These are phyloP conservation scores for Microcyclosporella mali DNA, from an alignment of 2,329 filamentous ascomycete species.

Conservation along the genomic window DNA sequence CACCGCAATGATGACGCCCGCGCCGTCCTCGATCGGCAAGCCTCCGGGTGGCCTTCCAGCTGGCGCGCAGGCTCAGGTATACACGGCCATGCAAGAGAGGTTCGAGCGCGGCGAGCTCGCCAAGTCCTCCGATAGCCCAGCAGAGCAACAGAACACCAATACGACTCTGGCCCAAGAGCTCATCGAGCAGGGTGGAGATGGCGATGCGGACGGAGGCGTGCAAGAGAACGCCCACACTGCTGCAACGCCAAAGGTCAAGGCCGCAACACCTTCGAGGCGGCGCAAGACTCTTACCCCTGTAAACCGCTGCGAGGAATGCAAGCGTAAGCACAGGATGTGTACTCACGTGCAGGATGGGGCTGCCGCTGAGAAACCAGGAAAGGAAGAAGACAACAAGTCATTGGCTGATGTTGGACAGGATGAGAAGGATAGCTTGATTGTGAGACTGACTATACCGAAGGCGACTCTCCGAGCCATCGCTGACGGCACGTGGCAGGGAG, in stretches of 20 bases:
- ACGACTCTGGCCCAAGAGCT: neutral
- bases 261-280: neutral
- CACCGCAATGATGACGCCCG: neutral
- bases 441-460: too few species aligned
- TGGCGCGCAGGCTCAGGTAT: neutral
- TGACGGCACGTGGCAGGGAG: too few species aligned
- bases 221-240: neutral
- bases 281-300: neutral
- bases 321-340: constrained; percentile 1
- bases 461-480: too few species aligned
- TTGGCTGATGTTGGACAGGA: too few species aligned
- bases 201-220: neutral
- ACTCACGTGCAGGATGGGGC: neutral
- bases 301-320: constrained; percentile 6
- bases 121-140: neutral
- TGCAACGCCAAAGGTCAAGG: neutral
- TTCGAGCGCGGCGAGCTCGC: constrained; percentile 4
- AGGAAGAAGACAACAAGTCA: too few species aligned
- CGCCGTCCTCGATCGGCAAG: constrained; percentile 1
- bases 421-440: too few species aligned
- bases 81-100: constrained; percentile 4
- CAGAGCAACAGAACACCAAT: neutral
- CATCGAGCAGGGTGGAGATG: neutral
- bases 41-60: neutral
- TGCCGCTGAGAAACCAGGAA: too few species aligned